phyloP scores from a whole-genome alignment of 1,284 basidiomycete species.

The Tilletia horrida region DNA sequence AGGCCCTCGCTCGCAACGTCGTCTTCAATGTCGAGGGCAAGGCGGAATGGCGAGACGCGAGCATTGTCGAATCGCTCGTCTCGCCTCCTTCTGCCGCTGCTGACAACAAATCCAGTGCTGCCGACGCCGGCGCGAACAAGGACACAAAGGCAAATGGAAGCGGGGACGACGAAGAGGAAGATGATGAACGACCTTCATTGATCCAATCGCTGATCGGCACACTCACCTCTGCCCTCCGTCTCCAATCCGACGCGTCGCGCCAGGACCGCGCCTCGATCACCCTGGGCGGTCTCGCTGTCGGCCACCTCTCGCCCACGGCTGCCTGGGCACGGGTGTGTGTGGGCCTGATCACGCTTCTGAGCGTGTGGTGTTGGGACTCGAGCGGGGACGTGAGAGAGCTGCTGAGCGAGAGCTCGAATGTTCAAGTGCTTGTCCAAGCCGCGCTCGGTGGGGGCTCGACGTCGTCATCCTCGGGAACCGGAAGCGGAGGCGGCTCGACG shows the following conservation, averaged over 20 bases:
- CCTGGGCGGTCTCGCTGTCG: slow-evolving; percentile 24
- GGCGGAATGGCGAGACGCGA: slow-evolving; percentile 1
- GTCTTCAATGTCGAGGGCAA: slow-evolving; percentile 51
- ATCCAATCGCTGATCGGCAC: slow-evolving; percentile 64
- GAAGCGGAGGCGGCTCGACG: neutral
- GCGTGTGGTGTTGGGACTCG: slow-evolving; percentile 96
- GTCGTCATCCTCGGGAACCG: neutral
- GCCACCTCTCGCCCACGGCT: slow-evolving; percentile 30
- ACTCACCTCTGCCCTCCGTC: slow-evolving; percentile 63
- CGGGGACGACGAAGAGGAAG: slow-evolving; percentile 51
- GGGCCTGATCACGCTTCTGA: slow-evolving; percentile 76
- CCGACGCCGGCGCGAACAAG: slow-evolving; percentile 22
- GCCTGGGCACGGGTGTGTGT: slow-evolving; percentile 82
- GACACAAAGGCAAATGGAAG: slow-evolving; percentile 40
- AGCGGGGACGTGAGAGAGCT: slow-evolving; percentile 82
- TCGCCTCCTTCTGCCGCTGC: neutral
- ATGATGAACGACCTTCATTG: slow-evolving; percentile 58
- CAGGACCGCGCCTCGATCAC: slow-evolving; percentile 39
- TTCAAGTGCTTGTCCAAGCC: slow-evolving; percentile 76
- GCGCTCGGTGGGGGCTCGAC: slow-evolving; percentile 73
- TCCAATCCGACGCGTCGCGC: slow-evolving; percentile 57
- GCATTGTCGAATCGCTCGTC: neutral
- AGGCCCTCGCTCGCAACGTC: slow-evolving; percentile 60
- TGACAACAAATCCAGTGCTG: slow-evolving; percentile 5
- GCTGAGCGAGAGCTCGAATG: slow-evolving; percentile 76